phyloP scores from a whole-genome alignment of 2,329 filamentous ascomycete genomes.

The Pseudocercospora crystallina region DNA sequence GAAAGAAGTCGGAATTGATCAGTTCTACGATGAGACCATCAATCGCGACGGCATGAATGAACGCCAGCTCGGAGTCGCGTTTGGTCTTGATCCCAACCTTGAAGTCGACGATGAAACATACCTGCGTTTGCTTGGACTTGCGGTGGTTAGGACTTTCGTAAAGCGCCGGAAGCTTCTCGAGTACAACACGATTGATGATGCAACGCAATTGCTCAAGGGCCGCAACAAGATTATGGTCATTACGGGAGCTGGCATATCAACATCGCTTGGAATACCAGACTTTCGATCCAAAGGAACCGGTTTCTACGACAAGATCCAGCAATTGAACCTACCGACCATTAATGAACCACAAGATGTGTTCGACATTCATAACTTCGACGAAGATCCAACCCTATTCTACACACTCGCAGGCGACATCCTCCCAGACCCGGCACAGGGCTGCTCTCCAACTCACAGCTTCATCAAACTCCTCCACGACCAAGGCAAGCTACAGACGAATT shows the following conservation, averaged over 20 bases:
- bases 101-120: constrained; percentile 72
- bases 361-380: constrained; percentile 80
- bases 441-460: constrained; percentile 91
- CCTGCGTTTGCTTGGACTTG: constrained; percentile 66
- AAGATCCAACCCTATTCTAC: constrained; percentile 89
- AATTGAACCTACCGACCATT: constrained; percentile 60
- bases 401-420: constrained; percentile 87
- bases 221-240: constrained; percentile 86
- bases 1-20: constrained; percentile 71
- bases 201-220: constrained; percentile 70
- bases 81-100: constrained; percentile 70
- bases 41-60: constrained; percentile 68
- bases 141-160: constrained; percentile 75
- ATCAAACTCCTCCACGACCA: constrained; percentile 85
- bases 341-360: constrained; percentile 93
- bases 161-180: constrained; percentile 76
- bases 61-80: constrained; percentile 82
- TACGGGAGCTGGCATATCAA: constrained; percentile 94
- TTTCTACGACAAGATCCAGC: constrained; percentile 80
- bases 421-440: constrained; percentile 69
- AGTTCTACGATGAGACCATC: constrained; percentile 73
- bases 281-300: constrained; percentile 93
- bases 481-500: constrained; percentile 89
- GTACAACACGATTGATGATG: constrained; percentile 87
- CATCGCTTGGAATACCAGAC: constrained; percentile 92